Evolutionary conservation across 352 stramenopile species (phyloP).

Genomic region (Phytophthora fragariae): DNA sequence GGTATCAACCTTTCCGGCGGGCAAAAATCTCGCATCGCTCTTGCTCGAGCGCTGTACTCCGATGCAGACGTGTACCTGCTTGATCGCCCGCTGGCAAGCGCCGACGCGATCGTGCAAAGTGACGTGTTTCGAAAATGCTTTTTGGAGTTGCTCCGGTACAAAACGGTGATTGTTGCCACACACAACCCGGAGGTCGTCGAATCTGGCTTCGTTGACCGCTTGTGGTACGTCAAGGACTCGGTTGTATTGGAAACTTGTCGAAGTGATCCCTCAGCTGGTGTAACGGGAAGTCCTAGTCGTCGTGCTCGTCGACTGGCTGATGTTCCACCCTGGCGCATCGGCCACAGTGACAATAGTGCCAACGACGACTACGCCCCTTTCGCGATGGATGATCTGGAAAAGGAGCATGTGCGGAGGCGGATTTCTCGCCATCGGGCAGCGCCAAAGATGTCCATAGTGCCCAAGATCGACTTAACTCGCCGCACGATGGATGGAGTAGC

Average conservation of each 20-base stretch:
- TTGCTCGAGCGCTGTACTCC: conserved; percentile 48
- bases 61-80: conserved; percentile 51
- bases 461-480: conserved; percentile 22
- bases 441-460: conserved; percentile 10
- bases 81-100: conserved; percentile 44
- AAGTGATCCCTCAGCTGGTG: conserved; percentile 9
- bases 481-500: conserved; percentile 28
- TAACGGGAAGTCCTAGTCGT: conserved; percentile 16
- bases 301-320: conserved; percentile 41
- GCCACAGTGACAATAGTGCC: conserved; percentile 5
- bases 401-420: conserved; percentile 11
- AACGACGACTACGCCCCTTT: conserved; percentile 16
- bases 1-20: conserved; percentile 45
- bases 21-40: conserved; percentile 45
- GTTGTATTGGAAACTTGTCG: conserved; percentile 33
- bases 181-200: conserved; percentile 86
- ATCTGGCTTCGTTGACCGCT: conserved; percentile 47
- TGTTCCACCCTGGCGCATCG: conserved; percentile 43
- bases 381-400: conserved; percentile 16
- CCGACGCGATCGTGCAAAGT: conserved; percentile 46
- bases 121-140: conserved; percentile 59
- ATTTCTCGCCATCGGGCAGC: conserved; percentile 15
- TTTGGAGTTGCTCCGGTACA: conserved; percentile 47
- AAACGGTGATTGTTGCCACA: conserved; percentile 88
- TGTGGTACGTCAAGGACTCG: conserved; percentile 39